Percentiles rank a stretch among this genome's conserved stretches.
Evolutionary conservation across 2,329 filamentous ascomycete species (phyloP).

Genomic region (Hymenoscyphus occultus): DNA sequence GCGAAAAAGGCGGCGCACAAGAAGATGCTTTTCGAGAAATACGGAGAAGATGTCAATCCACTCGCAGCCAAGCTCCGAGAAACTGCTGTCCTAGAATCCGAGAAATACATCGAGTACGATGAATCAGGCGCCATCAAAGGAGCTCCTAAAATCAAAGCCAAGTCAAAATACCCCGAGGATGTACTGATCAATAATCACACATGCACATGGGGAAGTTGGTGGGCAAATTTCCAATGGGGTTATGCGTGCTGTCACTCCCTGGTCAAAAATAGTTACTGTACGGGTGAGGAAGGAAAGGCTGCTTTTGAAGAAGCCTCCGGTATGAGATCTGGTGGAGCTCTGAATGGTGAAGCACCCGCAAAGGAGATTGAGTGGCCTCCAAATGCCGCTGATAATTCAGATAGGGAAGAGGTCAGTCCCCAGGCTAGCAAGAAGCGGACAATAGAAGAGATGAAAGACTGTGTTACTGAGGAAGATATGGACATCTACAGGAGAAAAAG

Average conservation of each 20-base stretch:
- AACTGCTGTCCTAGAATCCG: slow-evolving; percentile 72
- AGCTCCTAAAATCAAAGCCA: slow-evolving; percentile 69
- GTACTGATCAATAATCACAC: slow-evolving; percentile 87
- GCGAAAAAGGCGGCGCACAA: slow-evolving; percentile 64
- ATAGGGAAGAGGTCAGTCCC: slow-evolving; percentile 25
- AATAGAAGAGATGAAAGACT: slow-evolving; percentile 73
- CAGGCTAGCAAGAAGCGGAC: slow-evolving; percentile 63
- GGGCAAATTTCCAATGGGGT: slow-evolving; percentile 92
- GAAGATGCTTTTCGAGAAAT: slow-evolving; percentile 74
- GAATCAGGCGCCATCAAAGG: slow-evolving; percentile 87
- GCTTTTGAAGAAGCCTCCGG: slow-evolving; percentile 76
- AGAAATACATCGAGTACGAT: slow-evolving; percentile 91
- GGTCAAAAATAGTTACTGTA: slow-evolving; percentile 97
- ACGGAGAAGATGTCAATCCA: slow-evolving; percentile 64
- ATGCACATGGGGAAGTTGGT: slow-evolving; percentile 95
- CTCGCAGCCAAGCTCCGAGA: slow-evolving; percentile 62
- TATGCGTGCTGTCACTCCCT: slow-evolving; percentile 93
- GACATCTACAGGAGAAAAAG: slow-evolving; percentile 80
- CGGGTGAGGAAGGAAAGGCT: slow-evolving; percentile 79
- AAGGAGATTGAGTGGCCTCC: slow-evolving; percentile 28
- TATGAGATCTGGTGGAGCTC: slow-evolving; percentile 46
- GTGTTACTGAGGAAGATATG: slow-evolving; percentile 78
- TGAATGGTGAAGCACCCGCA: slow-evolving; percentile 35
- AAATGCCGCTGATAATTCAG: slow-evolving; percentile 33
- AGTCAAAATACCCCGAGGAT: slow-evolving; percentile 91